Evolutionary conservation across 306 rosid genomes (phyloP), one percentile per base, ranked within the genome.

Genomic region (Chamaecrista fasciculata): DNA sequence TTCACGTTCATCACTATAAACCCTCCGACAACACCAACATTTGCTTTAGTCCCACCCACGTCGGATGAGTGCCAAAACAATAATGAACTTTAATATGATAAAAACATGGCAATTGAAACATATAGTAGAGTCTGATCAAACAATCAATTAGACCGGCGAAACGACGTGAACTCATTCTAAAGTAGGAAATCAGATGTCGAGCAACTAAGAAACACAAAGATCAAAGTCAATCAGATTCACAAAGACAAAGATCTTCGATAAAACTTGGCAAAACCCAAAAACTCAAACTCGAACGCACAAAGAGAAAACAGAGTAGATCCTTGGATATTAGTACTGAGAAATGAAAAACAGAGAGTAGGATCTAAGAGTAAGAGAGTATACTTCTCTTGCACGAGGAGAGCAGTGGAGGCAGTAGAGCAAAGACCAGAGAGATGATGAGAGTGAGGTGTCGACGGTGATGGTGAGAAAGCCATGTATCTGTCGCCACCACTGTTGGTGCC

Each of bases 321-420:
- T 57, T 0, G 14, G 15, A 11, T 19, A 18, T 15, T 9, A 19
- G 23, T 24, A 33, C 37, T 29, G 26, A 36, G 11, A 18, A 25
- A 57, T 2, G 2, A 29, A 31, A 57, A 29, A 15, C 40, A 76
- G 16, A 47, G n/a, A 5, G 8, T 29, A 8, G 84, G 87, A 76
- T 76, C 77, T 18, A 6, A 15, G 26, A 47, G 58, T 29, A 26
- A 66, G 59, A 19, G 10, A 18, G 36, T 1, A 60, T 86, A 94
- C 99, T 89, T 89, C 63, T 94, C 97, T 63, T 86, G 91, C 65
- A 91, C 99, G 62, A 77, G n/a, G n/a, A n/a, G n/a, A n/a, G n/a
- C n/a, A n/a, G n/a, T n/a, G n/a, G n/a, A n/a, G n/a, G n/a, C n/a
- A n/a, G n/a, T n/a, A n/a, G n/a, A n/a, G n/a, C n/a, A n/a, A n/a